Evolutionary conservation across 2,329 filamentous ascomycete genomes (phyloP), one percentile per base, ranked within the genome.

Genomic region (Aurifilum marmelostoma): DNA sequence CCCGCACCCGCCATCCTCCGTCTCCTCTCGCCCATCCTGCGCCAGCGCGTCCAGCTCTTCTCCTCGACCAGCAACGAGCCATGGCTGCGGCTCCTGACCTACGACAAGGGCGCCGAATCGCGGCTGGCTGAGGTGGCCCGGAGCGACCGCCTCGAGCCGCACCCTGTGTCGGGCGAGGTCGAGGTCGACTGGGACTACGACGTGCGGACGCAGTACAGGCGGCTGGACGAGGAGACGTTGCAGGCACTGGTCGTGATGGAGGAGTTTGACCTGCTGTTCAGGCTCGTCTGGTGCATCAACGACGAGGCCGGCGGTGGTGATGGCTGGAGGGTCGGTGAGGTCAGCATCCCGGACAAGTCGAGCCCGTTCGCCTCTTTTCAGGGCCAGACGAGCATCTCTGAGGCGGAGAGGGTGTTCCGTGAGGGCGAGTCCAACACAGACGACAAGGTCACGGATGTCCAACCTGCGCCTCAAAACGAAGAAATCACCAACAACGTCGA

Each of bases 81-180:
- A 65, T 95, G 92, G 92, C 85, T 95, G 21, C 84, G 88, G 0
- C 83, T 94, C 41, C 83, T 95, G 32, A 91, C 88, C 76, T 94
- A 92, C 82, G 87, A 92, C 74, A 75, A 83, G 9, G 78, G 84
- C 72, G 84, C 85, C 71, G 82, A 84, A 3, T 81, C 86, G 58
- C 85, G 83, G 72, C 83, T 95, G 24, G 83, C 85, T n/a, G 82
- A 87, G 69, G 81, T 91, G 18, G 88, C 89, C 41, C 84, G 85
- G 73, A 84, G 85, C 67, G 87, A 91, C 66, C 81, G 85, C 60
- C 82, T 95, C 41, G 91, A 94, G 77, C 91, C 91, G n/a, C 92
- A 96, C 75, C 92, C 92, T 3, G 88, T 91, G 5, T 93, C 91
- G 2, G 92, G 92, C 66, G 92, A 94, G 78, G 87, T 95, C 66